These are phyloP conservation scores for Rhizopus delemar DNA, from an alignment of 371 early-diverging fungal species.

Conservation along the genomic window DNA sequence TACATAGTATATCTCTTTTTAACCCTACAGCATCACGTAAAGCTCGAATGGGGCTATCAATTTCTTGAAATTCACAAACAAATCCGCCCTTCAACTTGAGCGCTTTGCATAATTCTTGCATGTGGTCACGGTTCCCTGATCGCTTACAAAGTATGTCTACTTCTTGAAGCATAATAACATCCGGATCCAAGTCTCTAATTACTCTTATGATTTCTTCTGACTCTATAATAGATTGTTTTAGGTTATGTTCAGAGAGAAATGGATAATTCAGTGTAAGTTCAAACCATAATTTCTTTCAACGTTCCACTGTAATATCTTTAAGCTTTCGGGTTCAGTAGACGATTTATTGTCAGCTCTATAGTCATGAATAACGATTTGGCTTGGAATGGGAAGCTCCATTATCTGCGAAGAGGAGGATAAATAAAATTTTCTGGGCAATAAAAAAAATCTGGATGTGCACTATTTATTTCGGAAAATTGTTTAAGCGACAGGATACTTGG, in stretches of 20 bases:
- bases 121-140: conserved; percentile 65
- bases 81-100: conserved; percentile 67
- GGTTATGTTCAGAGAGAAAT: not conserved
- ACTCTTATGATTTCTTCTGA: conserved; percentile 59
- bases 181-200: conserved; percentile 61
- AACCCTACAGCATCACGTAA: conserved; percentile 43
- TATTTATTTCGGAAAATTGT: too few species aligned
- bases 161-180: conserved; percentile 70
- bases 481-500: too few species aligned
- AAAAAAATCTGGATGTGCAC: not conserved
- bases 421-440: not conserved
- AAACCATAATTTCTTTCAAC: conserved; percentile 73
- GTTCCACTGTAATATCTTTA: conserved; percentile 67
- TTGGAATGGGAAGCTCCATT: conserved; percentile 29
- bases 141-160: conserved; percentile 74
- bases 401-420: not conserved
- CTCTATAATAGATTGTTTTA: conserved; percentile 25
- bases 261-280: not conserved
- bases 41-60: conserved; percentile 60
- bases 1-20: not conserved
- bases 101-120: conserved; percentile 51
- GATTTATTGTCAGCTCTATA: conserved; percentile 26
- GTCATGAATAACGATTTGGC: conserved; percentile 54
- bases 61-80: conserved; percentile 75
- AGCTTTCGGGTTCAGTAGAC: conserved; percentile 2